Evolutionary conservation across 768 basidiomycete species (phyloP).

Genomic region (Naganishia antarctica): DNA sequence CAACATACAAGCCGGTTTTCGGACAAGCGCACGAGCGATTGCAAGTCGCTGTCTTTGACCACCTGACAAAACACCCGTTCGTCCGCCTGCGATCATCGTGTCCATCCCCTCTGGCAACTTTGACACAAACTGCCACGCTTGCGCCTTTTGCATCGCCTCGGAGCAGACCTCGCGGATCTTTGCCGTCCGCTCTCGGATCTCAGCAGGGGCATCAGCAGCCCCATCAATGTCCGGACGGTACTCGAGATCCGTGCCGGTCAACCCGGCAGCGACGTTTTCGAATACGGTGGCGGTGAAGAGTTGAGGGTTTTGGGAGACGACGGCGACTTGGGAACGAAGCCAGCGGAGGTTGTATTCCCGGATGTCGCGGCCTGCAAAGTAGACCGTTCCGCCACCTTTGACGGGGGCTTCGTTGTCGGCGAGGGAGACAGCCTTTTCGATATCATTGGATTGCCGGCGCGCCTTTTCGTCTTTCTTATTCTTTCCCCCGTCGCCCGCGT

Average conservation of each 20-base stretch:
- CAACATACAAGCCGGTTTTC: constrained; percentile 50
- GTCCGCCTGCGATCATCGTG: constrained; percentile 40
- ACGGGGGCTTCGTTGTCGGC: constrained; percentile 4
- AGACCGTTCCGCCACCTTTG: constrained; percentile 51
- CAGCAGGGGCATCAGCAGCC: constrained; percentile 5
- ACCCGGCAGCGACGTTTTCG: constrained; percentile 76
- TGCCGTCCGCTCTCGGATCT: constrained; percentile 1
- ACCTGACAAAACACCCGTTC: constrained; percentile 57
- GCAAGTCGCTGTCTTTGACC: constrained; percentile 57
- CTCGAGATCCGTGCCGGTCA: constrained; percentile 61
- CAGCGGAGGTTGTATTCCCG: constrained; percentile 74
- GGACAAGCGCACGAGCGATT: constrained; percentile 53
- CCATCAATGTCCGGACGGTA: constrained; percentile 28
- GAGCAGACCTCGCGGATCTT: constrained; percentile 63
- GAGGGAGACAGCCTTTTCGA: neutral
- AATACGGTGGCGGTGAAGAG: constrained; percentile 78
- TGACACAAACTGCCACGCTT: constrained; percentile 63
- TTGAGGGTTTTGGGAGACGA: constrained; percentile 82
- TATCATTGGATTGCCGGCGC: neutral
- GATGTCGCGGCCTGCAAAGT: constrained; percentile 69
- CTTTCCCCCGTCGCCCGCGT: constrained; percentile 55
- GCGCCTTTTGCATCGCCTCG: constrained; percentile 79
- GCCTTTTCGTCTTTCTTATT: constrained; percentile 18
- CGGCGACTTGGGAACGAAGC: constrained; percentile 78
- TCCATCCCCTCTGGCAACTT: constrained; percentile 45